These are phyloP conservation scores for Lactarius deliciosus DNA, from an alignment of 768 basidiomycete genomes.

Conservation along the genomic window DNA sequence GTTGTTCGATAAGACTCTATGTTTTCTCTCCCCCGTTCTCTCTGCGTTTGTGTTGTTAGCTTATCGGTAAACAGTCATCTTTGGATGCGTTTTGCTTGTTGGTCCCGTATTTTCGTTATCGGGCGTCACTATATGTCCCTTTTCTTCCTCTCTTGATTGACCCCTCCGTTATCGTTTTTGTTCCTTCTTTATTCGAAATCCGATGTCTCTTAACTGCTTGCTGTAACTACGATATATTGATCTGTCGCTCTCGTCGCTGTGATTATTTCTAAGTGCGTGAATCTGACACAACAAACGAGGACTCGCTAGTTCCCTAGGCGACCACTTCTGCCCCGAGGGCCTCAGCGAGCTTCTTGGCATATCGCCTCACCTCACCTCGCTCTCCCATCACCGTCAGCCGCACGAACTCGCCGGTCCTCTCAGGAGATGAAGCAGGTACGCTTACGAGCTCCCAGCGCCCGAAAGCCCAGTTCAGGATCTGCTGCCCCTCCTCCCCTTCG, in stretches of 20 bases:
- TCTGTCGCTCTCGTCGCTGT: not conserved
- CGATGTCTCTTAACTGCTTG: conserved; percentile 12
- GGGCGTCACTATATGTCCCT: not conserved
- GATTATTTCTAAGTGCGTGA: not conserved
- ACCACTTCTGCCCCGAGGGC: conserved; percentile 41
- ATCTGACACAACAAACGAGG: not conserved
- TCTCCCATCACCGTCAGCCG: conserved; percentile 91
- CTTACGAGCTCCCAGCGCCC: conserved; percentile 71
- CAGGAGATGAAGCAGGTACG: conserved; percentile 22
- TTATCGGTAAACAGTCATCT: not conserved
- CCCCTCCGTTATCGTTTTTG: not conserved
- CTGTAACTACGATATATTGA: conserved; percentile 21
- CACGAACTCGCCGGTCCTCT: conserved; percentile 40
- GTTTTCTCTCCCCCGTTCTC: not conserved
- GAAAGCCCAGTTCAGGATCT: conserved; percentile 93
- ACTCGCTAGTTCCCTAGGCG: not conserved
- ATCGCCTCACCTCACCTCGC: conserved; percentile 69
- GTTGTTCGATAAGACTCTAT: not conserved
- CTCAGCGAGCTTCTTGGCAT: conserved; percentile 54
- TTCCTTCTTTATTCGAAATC: conserved; percentile 2
- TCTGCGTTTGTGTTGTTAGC: not conserved
- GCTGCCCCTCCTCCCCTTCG: conserved; percentile 24
- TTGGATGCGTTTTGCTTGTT: not conserved
- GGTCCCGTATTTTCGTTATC: not conserved
- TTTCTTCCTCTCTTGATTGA: conserved; percentile 8